Base-by-base conservation (phyloP, 129 eudicot species). In the Escallonia rubra region DNA sequence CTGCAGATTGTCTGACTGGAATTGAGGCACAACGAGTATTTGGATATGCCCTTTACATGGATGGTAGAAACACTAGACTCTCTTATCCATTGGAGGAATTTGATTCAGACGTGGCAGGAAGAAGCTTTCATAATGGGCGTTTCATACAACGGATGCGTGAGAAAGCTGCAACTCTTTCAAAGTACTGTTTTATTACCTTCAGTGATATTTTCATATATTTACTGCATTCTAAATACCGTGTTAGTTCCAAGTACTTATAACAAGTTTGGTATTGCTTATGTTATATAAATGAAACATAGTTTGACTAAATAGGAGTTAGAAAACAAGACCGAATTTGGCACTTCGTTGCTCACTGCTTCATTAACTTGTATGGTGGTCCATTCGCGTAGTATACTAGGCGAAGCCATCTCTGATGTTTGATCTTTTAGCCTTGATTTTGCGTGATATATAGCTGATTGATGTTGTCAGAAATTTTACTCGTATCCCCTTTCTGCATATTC, bases 91-190 rank as follows among this genome's bases (percentile, higher is more conserved):
- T 83, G 85, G 85, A 83, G 62, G 76, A 83, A 42, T 83, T 53
- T 14, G 54, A 72, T 1, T 40, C 80, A 3, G 81, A 83, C 72
- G 58, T 79, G 10, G 70, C 88, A 9, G 88, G 88, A 72, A 83
- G 88, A 79, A 83, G 88, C 80, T 83, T 83, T 66, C 88, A 83
- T 65, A 83, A 83, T 7, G 88, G 88, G 0, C 85, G 85, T 41
- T 83, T 83, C 51, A 79, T 83, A 57, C 88, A 79, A 66, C 77
- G 81, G 15, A 83, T 83, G 88, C 72, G 88, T 79, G 88, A 72
- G 69, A 83, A 83, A 76, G 88, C 88, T 51, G 79, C 84, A 51
- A 63, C 85, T 72, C 82, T 83, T 69, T 75, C 82, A 65, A 83
- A 79, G 88, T 83, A 79, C 7, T 9, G 8, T 42, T 58, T 71